phyloP scores from a whole-genome alignment of 164 flowering plant species.

The Piper longum region DNA sequence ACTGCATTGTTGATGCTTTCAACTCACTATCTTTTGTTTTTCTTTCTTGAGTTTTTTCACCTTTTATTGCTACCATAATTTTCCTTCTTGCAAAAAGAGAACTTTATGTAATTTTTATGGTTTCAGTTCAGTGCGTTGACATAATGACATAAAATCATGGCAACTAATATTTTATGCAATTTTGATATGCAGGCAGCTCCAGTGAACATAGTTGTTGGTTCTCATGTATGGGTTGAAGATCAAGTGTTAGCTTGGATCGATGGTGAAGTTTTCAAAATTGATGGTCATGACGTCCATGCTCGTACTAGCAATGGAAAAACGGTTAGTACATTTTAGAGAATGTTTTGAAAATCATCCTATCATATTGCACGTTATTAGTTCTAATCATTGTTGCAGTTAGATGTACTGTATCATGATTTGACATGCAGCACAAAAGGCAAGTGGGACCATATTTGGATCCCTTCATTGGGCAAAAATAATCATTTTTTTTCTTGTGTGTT shows the following conservation, averaged over 20 bases:
- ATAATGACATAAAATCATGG: too few relatives aligned
- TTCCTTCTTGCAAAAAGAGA: too few relatives aligned
- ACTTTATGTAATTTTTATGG: too few relatives aligned
- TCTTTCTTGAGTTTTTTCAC: neutral
- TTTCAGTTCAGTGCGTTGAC: too few relatives aligned
- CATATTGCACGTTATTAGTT: too few relatives aligned
- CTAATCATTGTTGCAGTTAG: too few relatives aligned
- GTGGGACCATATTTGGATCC: too few relatives aligned
- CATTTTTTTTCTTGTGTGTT: too few relatives aligned
- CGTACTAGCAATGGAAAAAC: constrained; percentile 45
- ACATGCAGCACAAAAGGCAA: too few relatives aligned
- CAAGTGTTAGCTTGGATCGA: constrained; percentile 72
- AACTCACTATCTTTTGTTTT: neutral
- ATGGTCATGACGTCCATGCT: constrained; percentile 50
- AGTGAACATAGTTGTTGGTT: constrained; percentile 73
- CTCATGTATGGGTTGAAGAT: constrained; percentile 93
- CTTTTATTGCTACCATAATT: neutral
- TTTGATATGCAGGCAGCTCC: constrained; percentile 57
- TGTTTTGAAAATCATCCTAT: too few relatives aligned
- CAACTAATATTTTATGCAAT: neutral
- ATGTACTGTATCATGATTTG: too few relatives aligned
- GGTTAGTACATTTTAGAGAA: constrained; percentile 19
- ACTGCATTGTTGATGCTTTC: neutral
- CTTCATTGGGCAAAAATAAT: too few relatives aligned
- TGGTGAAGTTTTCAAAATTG: constrained; percentile 61